Evolutionary conservation across 2,329 filamentous ascomycete species (phyloP).

Genomic region (Aspergillus nomiae): DNA sequence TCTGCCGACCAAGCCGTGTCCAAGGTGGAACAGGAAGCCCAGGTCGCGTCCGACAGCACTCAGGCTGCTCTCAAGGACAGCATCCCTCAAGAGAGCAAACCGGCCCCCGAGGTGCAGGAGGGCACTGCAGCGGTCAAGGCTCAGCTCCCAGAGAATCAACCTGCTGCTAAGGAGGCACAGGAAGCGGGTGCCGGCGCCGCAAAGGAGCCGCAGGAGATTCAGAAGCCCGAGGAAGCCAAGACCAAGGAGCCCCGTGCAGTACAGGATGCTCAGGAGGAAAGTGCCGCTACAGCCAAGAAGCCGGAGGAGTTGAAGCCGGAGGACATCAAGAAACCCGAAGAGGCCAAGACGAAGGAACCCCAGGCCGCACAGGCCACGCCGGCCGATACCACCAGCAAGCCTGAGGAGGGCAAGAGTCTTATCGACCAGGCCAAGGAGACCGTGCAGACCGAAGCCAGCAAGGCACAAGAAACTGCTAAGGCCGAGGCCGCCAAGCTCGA

Average conservation of each 20-base stretch:
- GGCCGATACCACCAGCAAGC: conserved; percentile 4
- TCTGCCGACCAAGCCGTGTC: conserved; percentile 12
- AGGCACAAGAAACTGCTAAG: conserved; percentile 11
- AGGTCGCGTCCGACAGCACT: conserved; percentile 11
- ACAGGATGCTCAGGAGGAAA: background rate
- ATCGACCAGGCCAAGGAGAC: conserved; percentile 12
- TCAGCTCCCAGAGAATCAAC: background rate
- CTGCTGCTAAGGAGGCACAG: background rate
- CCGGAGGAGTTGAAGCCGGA: conserved; percentile 7
- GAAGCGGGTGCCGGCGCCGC: background rate
- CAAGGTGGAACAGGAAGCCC: conserved; percentile 11
- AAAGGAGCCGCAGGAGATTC: conserved; percentile 4
- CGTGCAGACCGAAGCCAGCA: conserved; percentile 15
- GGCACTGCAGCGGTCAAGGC: conserved; percentile 1
- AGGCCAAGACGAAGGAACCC: conserved; percentile 13
- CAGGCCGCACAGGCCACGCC: conserved; percentile 6
- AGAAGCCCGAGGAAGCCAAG: conserved; percentile 10
- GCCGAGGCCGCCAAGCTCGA: conserved; percentile 20
- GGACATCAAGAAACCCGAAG: conserved; percentile 14
- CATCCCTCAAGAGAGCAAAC: background rate
- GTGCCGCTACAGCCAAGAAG: conserved; percentile 3
- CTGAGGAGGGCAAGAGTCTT: conserved; percentile 18
- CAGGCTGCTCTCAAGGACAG: background rate
- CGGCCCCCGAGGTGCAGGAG: background rate
- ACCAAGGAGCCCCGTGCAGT: conserved; percentile 1